Conservation (phyloP, 169 alveolate genomes). For the Plasmodium fragile region DNA sequence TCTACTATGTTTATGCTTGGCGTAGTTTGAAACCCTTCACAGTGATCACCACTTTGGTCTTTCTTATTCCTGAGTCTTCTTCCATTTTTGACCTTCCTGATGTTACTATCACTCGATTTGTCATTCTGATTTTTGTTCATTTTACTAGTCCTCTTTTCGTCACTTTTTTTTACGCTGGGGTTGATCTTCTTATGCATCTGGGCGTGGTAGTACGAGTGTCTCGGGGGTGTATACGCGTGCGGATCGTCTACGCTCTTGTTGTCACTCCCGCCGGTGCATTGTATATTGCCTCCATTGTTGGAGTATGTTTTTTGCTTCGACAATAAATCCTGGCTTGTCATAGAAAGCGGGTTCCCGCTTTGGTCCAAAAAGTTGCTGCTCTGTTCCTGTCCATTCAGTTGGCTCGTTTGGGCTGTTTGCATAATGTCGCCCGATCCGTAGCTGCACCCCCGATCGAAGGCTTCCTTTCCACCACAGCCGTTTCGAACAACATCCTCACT, state of each 20-base stretch:
- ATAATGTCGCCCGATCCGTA: background rate
- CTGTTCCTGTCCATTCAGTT: background rate
- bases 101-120: background rate
- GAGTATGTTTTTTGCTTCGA: background rate
- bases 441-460: background rate
- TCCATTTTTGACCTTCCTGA: constrained; percentile 1
- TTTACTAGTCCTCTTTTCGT: background rate
- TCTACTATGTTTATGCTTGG: background rate
- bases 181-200: background rate
- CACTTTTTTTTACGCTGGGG: background rate
- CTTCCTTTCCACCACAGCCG: background rate
- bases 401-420: background rate
- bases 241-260: background rate
- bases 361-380: background rate
- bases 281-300: background rate
- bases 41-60: background rate
- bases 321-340: background rate
- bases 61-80: background rate
- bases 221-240: background rate
- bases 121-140: constrained; percentile 4
- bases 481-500: background rate
- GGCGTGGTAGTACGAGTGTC: background rate
- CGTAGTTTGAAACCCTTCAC: background rate
- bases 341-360: background rate
- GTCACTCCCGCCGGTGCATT: background rate